A percentile compares a stretch with the other conserved stretches of the same genome.
Evolutionary conservation across 2,329 filamentous ascomycete genomes (phyloP).

Genomic region (Apiospora hydei): DNA sequence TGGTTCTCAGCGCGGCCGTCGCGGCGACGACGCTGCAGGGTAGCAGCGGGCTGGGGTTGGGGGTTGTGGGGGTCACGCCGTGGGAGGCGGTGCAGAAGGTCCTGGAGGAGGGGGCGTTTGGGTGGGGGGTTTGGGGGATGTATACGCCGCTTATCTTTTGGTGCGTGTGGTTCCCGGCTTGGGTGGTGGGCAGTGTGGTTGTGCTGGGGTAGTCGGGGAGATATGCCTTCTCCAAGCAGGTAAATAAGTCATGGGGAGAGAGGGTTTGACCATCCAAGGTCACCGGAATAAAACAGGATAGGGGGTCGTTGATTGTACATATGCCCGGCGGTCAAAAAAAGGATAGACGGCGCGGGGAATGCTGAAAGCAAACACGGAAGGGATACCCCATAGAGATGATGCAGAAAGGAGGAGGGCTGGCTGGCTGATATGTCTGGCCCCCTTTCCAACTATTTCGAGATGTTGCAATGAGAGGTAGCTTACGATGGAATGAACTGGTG

Average conservation of each 20-base stretch:
- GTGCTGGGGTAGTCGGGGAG: constrained; percentile 50
- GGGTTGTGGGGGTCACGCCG: constrained; percentile 9
- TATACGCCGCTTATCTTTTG: constrained; percentile 91
- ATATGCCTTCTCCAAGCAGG: neutral
- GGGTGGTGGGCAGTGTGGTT: constrained; percentile 71
- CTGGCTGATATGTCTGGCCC: neutral
- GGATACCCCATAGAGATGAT: constrained; percentile 13
- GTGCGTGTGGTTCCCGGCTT: constrained; percentile 95
- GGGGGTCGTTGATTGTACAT: neutral
- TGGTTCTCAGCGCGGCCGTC: constrained; percentile 59
- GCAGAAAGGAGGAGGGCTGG: neutral
- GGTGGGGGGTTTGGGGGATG: constrained; percentile 86
- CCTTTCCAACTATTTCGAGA: neutral
- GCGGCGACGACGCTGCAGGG: constrained; percentile 30
- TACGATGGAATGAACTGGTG: neutral
- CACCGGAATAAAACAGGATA: neutral
- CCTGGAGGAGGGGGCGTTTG: constrained; percentile 78
- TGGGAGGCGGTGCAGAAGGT: constrained; percentile 58
- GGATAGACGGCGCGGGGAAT: neutral
- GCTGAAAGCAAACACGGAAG: neutral
- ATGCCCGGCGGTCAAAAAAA: neutral
- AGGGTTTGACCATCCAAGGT: no score
- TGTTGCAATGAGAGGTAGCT: neutral
- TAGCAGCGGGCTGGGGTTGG: constrained; percentile 33
- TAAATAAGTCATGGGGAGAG: neutral